Conservation (phyloP, 2,329 filamentous ascomycete genomes). For the Colletotrichum gigasporum region DNA sequence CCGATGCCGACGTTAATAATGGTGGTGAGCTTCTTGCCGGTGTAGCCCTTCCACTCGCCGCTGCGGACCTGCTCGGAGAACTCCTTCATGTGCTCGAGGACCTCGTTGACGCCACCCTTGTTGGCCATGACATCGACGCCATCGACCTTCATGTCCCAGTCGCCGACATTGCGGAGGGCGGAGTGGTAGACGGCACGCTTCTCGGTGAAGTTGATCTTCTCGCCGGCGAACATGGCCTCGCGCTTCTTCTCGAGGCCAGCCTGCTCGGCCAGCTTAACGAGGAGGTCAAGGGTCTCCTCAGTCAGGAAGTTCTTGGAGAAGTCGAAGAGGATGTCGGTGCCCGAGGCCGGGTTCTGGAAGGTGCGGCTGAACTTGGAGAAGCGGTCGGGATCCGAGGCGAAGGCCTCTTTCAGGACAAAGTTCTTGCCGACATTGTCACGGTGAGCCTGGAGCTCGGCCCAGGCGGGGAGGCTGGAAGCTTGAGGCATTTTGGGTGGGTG, state of each 20-base stretch:
- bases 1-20: constrained; percentile 98
- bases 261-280: constrained; percentile 91
- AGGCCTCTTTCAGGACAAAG: constrained; percentile 93
- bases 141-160: constrained; percentile 84
- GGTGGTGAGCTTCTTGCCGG: constrained; percentile 95
- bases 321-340: constrained; percentile 92
- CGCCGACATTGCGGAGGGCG: constrained; percentile 89
- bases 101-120: constrained; percentile 87
- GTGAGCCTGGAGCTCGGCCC: constrained; percentile 91
- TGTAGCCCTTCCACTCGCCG: constrained; percentile 96
- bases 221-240: constrained; percentile 96
- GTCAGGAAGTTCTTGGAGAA: constrained; percentile 99
- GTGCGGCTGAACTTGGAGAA: constrained; percentile 91
- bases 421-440: constrained; percentile 86
- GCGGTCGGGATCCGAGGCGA: constrained; percentile 85
- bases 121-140: constrained; percentile 92
- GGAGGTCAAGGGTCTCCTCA: constrained; percentile 87
- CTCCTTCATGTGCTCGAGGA: constrained; percentile 97
- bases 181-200: constrained; percentile 95
- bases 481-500: constrained; percentile 73
- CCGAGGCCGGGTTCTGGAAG: constrained; percentile 80
- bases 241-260: constrained; percentile 91
- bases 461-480: constrained; percentile 85
- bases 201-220: constrained; percentile 99
- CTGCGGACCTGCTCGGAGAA: constrained; percentile 95